These are phyloP conservation scores for Irpex sp. DNA, from an alignment of 1,284 basidiomycete species.

Conservation along the genomic window DNA sequence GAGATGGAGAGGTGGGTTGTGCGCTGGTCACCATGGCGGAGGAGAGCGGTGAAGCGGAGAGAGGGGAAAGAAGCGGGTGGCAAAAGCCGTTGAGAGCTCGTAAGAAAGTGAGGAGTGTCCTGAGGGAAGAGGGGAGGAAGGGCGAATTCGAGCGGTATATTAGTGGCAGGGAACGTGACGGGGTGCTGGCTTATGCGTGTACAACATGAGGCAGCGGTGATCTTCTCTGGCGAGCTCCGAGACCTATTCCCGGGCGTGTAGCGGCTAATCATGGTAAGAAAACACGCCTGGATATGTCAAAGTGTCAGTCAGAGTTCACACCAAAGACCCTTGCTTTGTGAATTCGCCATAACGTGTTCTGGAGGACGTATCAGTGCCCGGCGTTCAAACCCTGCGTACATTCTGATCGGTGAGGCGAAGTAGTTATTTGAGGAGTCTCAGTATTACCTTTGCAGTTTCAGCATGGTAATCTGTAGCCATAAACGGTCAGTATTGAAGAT, in stretches of 20 bases:
- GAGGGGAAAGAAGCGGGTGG: constrained; percentile 23
- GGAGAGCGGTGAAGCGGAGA: constrained; percentile 44
- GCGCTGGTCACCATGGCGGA: constrained; percentile 47
- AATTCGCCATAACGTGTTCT: background rate
- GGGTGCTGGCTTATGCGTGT: constrained; percentile 30
- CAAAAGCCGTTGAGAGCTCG: constrained; percentile 12
- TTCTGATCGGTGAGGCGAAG: background rate
- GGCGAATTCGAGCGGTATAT: constrained; percentile 21
- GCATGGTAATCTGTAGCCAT: background rate
- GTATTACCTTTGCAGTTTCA: background rate
- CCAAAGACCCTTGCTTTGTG: background rate
- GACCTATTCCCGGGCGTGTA: constrained; percentile 4
- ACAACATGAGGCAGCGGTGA: constrained; percentile 30
- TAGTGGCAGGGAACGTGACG: constrained; percentile 30
- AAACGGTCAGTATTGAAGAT: no score
- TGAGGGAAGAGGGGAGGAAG: constrained; percentile 17
- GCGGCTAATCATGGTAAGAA: constrained; percentile 6
- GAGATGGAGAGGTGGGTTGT: constrained; percentile 43
- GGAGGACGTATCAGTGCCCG: constrained; percentile 14
- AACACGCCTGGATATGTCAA: constrained; percentile 12
- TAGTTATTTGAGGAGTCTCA: background rate
- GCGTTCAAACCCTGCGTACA: background rate
- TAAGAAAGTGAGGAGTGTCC: constrained; percentile 16
- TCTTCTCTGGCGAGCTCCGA: constrained; percentile 15
- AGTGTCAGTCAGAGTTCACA: background rate